Evolutionary conservation across 495 filamentous ascomycete species (phyloP).

Genomic region (Diplogelasinospora grovesii): DNA sequence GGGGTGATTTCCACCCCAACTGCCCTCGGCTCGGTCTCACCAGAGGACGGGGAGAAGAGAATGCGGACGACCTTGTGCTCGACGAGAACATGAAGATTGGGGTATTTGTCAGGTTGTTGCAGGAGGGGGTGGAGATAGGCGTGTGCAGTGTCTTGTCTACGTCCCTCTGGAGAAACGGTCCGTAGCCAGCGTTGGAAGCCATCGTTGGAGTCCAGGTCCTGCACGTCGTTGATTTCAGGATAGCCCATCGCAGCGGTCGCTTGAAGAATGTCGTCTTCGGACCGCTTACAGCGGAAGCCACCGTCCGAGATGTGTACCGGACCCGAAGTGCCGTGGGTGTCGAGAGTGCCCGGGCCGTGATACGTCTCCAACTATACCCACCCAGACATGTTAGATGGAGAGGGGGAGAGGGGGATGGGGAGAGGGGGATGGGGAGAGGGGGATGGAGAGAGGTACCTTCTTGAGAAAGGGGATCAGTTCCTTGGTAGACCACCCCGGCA

Average conservation of each 20-base stretch:
- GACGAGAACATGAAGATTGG: slow-evolving; percentile 47
- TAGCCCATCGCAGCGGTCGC: slow-evolving; percentile 39
- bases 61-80: slow-evolving; percentile 46
- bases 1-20: slow-evolving; percentile 39
- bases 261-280: slow-evolving; percentile 36
- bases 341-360: slow-evolving; percentile 24
- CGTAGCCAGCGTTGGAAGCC: slow-evolving; percentile 30
- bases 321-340: slow-evolving; percentile 42
- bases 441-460: no score
- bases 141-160: slow-evolving; percentile 41
- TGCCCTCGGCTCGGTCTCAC: slow-evolving; percentile 38
- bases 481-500: slow-evolving; percentile 45
- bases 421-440: no score
- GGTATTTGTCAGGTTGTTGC: slow-evolving; percentile 37
- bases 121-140: slow-evolving; percentile 40
- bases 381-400: not conserved
- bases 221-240: slow-evolving; percentile 35
- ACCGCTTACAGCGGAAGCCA: slow-evolving; percentile 17
- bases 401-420: no score
- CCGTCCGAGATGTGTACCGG: slow-evolving; percentile 45
- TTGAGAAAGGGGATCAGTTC: slow-evolving; percentile 46
- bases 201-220: slow-evolving; percentile 33
- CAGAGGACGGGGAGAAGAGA: no score
- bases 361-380: slow-evolving; percentile 42
- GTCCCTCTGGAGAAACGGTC: slow-evolving; percentile 35